Percentiles rank a stretch among this genome's conserved stretches.
phyloP scores from a whole-genome alignment of 148 eudicot genomes.

The Gaultheria prostrata region DNA sequence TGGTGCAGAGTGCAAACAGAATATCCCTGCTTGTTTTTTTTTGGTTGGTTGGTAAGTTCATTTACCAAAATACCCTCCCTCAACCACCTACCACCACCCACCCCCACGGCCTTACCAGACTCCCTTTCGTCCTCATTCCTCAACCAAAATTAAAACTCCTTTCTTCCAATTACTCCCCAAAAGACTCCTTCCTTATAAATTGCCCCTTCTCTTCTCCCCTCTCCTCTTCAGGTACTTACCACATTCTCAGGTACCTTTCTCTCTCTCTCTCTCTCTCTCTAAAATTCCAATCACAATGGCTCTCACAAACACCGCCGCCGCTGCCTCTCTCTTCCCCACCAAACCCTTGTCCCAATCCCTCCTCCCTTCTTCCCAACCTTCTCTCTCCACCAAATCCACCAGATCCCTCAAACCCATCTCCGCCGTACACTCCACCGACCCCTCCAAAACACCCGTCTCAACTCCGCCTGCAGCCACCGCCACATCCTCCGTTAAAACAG shows the following conservation, averaged over 20 bases:
- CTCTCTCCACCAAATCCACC: conserved; percentile 19
- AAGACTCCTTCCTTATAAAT: conserved; percentile 12
- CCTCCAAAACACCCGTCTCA: conserved; percentile 33
- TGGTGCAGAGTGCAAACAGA: too few species aligned
- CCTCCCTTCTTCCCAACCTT: conserved; percentile 13
- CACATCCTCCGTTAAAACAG: not conserved
- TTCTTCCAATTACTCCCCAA: too few species aligned
- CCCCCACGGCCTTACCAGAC: not conserved
- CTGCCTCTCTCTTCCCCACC: conserved; percentile 30
- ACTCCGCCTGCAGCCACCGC: conserved; percentile 22
- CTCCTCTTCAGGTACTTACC: conserved; percentile 12
- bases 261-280: conserved; percentile 13
- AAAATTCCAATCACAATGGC: conserved; percentile 33
- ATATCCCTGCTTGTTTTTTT: not conserved
- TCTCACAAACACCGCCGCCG: conserved; percentile 28
- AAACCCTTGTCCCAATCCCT: conserved; percentile 17
- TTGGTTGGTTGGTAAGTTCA: not conserved
- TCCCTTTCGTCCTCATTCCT: conserved; percentile 10
- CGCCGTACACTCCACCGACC: conserved; percentile 44
- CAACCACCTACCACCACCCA: conserved; percentile 14
- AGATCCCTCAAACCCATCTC: conserved; percentile 37
- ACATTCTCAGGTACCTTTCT: not conserved
- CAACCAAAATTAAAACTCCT: not conserved
- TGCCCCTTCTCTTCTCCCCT: not conserved
- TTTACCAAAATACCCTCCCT: conserved; percentile 17